phyloP scores from a whole-genome alignment of 2,329 filamentous ascomycete species.

The Calonectria pseudoreteaudii region DNA sequence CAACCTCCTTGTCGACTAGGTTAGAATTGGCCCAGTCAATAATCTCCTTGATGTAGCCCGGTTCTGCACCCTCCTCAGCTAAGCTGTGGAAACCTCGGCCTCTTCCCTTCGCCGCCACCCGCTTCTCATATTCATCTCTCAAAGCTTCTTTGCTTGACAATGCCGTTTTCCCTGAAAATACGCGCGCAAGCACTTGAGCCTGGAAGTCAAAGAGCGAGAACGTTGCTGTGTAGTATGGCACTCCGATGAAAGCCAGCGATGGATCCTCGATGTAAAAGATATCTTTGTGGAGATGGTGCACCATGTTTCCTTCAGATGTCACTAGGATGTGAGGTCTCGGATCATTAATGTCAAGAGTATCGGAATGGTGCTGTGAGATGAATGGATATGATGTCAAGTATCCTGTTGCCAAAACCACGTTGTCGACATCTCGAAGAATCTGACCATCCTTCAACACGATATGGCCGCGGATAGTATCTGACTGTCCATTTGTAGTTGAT shows the following conservation, averaged over 20 bases:
- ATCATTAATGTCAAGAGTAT: slow-evolving; percentile 52
- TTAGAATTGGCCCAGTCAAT: slow-evolving; percentile 36
- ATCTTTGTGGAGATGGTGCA: slow-evolving; percentile 77
- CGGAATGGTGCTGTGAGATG: slow-evolving; percentile 60
- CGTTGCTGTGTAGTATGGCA: slow-evolving; percentile 74
- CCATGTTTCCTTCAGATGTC: slow-evolving; percentile 70
- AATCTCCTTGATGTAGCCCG: slow-evolving; percentile 39
- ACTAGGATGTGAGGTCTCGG: slow-evolving; percentile 68
- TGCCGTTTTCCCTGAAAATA: slow-evolving; percentile 61
- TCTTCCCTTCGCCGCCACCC: slow-evolving; percentile 29
- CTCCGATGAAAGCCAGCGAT: slow-evolving; percentile 71
- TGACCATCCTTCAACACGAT: slow-evolving; percentile 66
- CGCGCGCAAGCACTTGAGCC: slow-evolving; percentile 69
- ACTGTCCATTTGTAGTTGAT: slow-evolving; percentile 32
- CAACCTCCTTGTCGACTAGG: not conserved
- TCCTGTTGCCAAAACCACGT: slow-evolving; percentile 74
- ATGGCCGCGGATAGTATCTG: slow-evolving; percentile 58
- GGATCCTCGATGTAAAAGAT: slow-evolving; percentile 79
- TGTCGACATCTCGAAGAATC: slow-evolving; percentile 66
- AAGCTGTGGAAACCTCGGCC: slow-evolving; percentile 43
- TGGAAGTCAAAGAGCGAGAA: slow-evolving; percentile 80
- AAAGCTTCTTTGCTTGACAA: slow-evolving; percentile 13
- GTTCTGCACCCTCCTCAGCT: slow-evolving; percentile 33
- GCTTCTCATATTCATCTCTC: slow-evolving; percentile 38
- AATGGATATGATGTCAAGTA: slow-evolving; percentile 78